Evolutionary conservation across 2,329 filamentous ascomycete species (phyloP).

Genomic region (Fonsecaea nubica): DNA sequence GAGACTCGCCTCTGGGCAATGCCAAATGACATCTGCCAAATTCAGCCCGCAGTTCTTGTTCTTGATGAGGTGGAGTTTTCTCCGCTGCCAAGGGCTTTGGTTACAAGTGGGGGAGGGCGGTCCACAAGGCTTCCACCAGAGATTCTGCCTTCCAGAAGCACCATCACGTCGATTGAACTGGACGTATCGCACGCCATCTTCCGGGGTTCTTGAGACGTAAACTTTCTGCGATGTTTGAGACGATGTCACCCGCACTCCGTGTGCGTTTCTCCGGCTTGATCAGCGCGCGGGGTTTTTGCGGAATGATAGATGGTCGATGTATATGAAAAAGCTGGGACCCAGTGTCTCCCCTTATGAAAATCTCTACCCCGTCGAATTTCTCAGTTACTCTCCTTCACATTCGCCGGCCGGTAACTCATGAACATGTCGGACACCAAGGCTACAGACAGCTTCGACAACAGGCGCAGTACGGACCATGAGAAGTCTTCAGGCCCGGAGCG

Average conservation of each 20-base stretch:
- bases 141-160: slow-evolving; percentile 7
- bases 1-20: background rate
- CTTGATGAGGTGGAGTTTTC: slow-evolving; percentile 17
- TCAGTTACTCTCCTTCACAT: background rate
- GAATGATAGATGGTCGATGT: background rate
- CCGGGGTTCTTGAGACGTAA: background rate
- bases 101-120: background rate
- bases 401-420: background rate
- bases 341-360: background rate
- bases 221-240: background rate
- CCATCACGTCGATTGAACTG: background rate
- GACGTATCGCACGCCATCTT: background rate
- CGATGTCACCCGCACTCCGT: slow-evolving; percentile 8
- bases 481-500: slow-evolving; percentile 13
- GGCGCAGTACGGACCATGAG: slow-evolving; percentile 8
- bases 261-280: background rate
- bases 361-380: background rate
- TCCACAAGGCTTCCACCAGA: background rate
- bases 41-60: background rate
- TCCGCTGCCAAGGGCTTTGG: slow-evolving; percentile 18
- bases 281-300: slow-evolving; percentile 11
- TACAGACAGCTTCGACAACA: background rate
- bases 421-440: slow-evolving; percentile 16
- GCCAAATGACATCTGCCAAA: slow-evolving; percentile 18
- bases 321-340: slow-evolving; percentile 10